phyloP scores from a whole-genome alignment of 2,329 filamentous ascomycete genomes.

The Fusarium nurragi region DNA sequence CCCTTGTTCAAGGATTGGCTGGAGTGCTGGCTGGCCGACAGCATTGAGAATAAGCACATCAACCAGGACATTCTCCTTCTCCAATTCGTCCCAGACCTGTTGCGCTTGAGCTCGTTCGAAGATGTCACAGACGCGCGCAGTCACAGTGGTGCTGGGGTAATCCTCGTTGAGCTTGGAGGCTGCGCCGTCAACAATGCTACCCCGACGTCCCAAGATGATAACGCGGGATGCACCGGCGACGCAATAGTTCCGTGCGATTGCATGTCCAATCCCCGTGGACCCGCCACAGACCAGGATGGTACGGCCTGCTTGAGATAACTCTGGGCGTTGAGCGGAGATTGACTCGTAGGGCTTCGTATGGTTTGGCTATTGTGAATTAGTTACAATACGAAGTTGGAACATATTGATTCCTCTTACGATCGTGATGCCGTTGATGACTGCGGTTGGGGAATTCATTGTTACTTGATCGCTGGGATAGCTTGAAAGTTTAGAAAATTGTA shows the following conservation, averaged over 20 bases:
- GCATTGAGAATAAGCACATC: slow-evolving; percentile 33
- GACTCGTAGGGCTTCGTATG: slow-evolving; percentile 50
- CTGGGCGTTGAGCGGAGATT: slow-evolving; percentile 50
- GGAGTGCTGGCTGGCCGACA: slow-evolving; percentile 7
- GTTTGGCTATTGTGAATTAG: slow-evolving; percentile 4
- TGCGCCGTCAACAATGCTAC: slow-evolving; percentile 9
- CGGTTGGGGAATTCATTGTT: slow-evolving; percentile 1
- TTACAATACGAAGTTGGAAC: accelerated
- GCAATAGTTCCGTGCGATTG: slow-evolving; percentile 67
- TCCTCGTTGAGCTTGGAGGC: slow-evolving; percentile 12
- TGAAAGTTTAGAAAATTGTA: no score
- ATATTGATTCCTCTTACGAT: slow-evolving; percentile 9
- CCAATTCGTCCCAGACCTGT: slow-evolving; percentile 19
- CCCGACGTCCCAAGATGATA: slow-evolving; percentile 49
- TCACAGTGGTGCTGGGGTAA: slow-evolving; percentile 7
- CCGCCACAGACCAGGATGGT: slow-evolving; percentile 74
- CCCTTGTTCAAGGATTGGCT: slow-evolving; percentile 33
- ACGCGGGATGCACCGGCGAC: slow-evolving; percentile 51
- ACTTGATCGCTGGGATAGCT: no score
- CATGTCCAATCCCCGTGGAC: slow-evolving; percentile 72
- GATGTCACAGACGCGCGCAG: slow-evolving; percentile 10
- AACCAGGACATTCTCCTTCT: neutral
- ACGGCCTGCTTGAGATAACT: slow-evolving; percentile 53
- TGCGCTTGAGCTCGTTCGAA: neutral
- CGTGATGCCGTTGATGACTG: slow-evolving; percentile 8